phyloP scores from a whole-genome alignment of 2,329 filamentous ascomycete species.

The Alternaria rosae region DNA sequence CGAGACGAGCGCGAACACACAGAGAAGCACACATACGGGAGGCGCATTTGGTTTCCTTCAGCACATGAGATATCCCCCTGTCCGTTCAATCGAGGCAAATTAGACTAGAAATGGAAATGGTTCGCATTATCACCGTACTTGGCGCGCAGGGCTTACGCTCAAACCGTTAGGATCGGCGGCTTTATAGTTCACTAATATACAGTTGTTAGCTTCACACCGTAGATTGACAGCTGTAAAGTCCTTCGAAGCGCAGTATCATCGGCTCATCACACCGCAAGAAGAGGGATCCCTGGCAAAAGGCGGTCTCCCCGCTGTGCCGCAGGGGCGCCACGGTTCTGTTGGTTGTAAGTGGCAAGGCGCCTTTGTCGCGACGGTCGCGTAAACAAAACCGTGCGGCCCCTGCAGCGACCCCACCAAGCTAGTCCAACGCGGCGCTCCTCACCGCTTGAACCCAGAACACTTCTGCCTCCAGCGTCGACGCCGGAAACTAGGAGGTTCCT shows the following conservation, averaged over 20 bases:
- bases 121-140: background rate
- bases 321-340: background rate
- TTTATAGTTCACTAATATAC: background rate
- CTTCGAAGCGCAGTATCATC: background rate
- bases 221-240: background rate
- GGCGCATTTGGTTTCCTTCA: background rate
- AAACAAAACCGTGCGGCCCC: conserved; percentile 20
- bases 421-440: conserved; percentile 26
- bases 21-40: background rate
- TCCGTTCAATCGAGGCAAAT: background rate
- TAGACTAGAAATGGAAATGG: conserved; percentile 1
- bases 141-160: background rate
- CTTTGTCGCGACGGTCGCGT: conserved; percentile 23
- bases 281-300: conserved; percentile 1
- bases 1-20: background rate
- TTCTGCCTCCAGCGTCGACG: conserved; percentile 20
- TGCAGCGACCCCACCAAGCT: conserved; percentile 32
- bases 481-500: conserved; percentile 25
- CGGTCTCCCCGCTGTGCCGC: conserved; percentile 4
- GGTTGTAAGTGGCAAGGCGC: conserved; percentile 16
- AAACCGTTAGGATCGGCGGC: background rate
- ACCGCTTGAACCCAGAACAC: conserved; percentile 22
- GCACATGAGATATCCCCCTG: conserved; percentile 1
- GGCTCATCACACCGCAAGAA: background rate
- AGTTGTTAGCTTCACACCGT: background rate